Percentiles rank a stretch among this genome's conserved stretches.
These are phyloP conservation scores for Dryas drummondii DNA, from an alignment of 306 rosid species.

Conservation along the genomic window DNA sequence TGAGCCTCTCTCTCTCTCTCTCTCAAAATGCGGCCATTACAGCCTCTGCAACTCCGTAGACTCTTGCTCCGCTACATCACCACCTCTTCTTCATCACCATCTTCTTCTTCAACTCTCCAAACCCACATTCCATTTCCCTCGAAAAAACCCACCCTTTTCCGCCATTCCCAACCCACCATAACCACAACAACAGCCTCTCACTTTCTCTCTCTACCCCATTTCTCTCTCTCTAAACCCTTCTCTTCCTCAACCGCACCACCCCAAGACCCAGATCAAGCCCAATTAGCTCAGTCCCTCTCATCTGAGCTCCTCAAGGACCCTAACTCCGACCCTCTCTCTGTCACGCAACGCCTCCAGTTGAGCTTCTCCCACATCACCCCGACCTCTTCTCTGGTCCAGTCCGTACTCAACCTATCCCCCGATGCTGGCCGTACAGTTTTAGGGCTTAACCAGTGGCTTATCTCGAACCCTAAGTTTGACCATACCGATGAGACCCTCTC, in stretches of 20 bases:
- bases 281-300: conserved; percentile 44
- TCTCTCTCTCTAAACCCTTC: conserved; percentile 36
- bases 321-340: conserved; percentile 43
- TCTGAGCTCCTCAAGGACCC: conserved; percentile 55
- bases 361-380: conserved; percentile 68
- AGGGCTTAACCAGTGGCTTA: conserved; percentile 63
- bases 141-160: conserved; percentile 21
- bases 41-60: conserved; percentile 55
- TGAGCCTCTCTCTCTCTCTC: background rate
- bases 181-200: background rate
- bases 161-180: conserved; percentile 22
- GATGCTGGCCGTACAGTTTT: conserved; percentile 61
- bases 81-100: conserved; percentile 17
- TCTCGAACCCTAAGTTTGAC: conserved; percentile 46
- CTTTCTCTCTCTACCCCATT: conserved; percentile 24
- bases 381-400: conserved; percentile 41
- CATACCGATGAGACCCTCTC: conserved; percentile 67
- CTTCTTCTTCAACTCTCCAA: conserved; percentile 9
- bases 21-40: conserved; percentile 56
- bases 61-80: conserved; percentile 47
- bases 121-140: background rate
- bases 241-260: conserved; percentile 35
- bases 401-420: conserved; percentile 52
- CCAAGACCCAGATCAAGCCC: conserved; percentile 37
- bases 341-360: conserved; percentile 57